Conservation (phyloP, 2,329 filamentous ascomycete species). For the Scytalidium sp. region DNA sequence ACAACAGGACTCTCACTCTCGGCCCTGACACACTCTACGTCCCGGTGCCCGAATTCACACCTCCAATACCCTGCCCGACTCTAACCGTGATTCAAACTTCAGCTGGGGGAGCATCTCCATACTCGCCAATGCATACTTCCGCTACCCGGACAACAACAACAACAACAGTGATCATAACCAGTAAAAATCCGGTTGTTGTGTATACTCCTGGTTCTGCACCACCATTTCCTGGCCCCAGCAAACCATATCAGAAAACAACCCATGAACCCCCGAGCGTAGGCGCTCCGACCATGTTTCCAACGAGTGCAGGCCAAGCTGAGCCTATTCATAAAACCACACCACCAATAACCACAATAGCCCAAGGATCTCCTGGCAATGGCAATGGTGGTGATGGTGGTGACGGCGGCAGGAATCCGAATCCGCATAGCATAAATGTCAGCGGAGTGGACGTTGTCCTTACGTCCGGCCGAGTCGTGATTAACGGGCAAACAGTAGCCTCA, state of each 20-base stretch:
- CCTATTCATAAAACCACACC: background rate
- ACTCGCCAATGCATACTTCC: background rate
- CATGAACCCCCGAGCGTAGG: background rate
- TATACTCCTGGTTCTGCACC: constrained; percentile 12
- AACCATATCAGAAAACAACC: too few relatives aligned
- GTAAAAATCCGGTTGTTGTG: constrained; percentile 17
- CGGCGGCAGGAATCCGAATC: too few relatives aligned
- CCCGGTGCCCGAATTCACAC: constrained; percentile 19
- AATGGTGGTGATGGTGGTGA: background rate
- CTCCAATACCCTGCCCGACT: constrained; percentile 17
- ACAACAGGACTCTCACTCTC: constrained; percentile 21
- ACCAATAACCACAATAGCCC: background rate
- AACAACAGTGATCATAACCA: constrained; percentile 18
- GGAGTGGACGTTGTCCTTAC: constrained; percentile 17
- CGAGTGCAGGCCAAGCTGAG: background rate
- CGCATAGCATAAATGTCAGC: constrained; percentile 7
- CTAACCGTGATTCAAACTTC: too few relatives aligned
- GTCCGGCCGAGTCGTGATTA: constrained; percentile 18
- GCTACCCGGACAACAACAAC: constrained; percentile 4
- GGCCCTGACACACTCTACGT: constrained; percentile 10
- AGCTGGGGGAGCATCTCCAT: too few relatives aligned
- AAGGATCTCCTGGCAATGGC: background rate
- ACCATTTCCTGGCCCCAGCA: constrained; percentile 6
- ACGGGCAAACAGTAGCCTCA: constrained; percentile 17
- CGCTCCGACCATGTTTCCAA: background rate